Percentiles rank a stretch among this genome's conserved stretches.
phyloP scores from a whole-genome alignment of 805 yeast genomes.

The Cyberlindnera japonica region DNA sequence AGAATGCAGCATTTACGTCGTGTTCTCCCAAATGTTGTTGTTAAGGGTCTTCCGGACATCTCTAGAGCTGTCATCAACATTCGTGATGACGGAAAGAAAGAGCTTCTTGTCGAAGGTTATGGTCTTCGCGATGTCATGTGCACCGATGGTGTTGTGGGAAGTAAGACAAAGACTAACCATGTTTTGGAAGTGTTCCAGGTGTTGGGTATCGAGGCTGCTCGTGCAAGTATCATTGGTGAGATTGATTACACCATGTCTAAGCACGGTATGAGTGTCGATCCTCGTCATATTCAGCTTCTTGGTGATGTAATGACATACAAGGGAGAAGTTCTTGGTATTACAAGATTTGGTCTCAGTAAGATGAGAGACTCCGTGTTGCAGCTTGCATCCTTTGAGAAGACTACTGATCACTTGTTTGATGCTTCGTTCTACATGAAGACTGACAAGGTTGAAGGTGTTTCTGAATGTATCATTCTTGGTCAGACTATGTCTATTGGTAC shows the following conservation, averaged over 20 bases:
- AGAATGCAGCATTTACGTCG: slow-evolving; percentile 88
- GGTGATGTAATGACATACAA: slow-evolving; percentile 99
- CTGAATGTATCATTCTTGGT: slow-evolving; percentile 95
- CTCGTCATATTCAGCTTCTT: slow-evolving; percentile 94
- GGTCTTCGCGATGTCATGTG: slow-evolving; percentile 96
- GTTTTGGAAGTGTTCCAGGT: slow-evolving; percentile 85
- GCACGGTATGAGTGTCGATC: slow-evolving; percentile 99
- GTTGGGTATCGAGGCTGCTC: slow-evolving; percentile 96
- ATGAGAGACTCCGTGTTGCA: slow-evolving; percentile 98
- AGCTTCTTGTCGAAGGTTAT: slow-evolving; percentile 94
- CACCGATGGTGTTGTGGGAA: slow-evolving; percentile 93
- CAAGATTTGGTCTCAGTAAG: slow-evolving; percentile 95
- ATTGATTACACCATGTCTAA: slow-evolving; percentile 97
- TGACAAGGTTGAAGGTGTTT: slow-evolving; percentile 94
- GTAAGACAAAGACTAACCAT: slow-evolving; percentile 86
- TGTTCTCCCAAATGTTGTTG: slow-evolving; percentile 79
- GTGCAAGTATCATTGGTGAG: slow-evolving; percentile 88
- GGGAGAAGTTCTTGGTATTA: slow-evolving; percentile 97
- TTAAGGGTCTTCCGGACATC: slow-evolving; percentile 88
- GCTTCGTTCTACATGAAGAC: slow-evolving; percentile 98
- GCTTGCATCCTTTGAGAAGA: slow-evolving; percentile 95
- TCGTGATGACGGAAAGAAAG: slow-evolving; percentile 79
- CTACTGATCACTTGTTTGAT: slow-evolving; percentile 96
- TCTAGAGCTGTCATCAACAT: slow-evolving; percentile 96
- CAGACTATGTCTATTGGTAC: slow-evolving; percentile 98